Evolutionary conservation across 441 rosid species (phyloP).

Genomic region (Jatropha multifida): DNA sequence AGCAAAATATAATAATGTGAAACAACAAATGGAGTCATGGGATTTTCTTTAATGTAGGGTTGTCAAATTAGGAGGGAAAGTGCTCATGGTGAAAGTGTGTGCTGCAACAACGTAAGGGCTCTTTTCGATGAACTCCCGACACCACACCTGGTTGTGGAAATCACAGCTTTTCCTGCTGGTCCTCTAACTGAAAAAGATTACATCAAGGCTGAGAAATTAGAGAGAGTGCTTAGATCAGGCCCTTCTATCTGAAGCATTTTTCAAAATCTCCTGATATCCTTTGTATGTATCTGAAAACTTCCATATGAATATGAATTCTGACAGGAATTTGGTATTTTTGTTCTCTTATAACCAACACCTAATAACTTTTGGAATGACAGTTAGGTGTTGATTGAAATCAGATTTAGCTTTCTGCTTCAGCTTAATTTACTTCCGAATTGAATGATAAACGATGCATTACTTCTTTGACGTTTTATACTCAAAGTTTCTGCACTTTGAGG

Average conservation of each 20-base stretch:
- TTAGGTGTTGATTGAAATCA: not conserved
- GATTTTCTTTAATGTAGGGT: constrained; percentile 45
- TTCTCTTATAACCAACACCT: not conserved
- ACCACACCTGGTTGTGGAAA: constrained; percentile 80
- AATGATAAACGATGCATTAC: not conserved
- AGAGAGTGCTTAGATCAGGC: constrained; percentile 75
- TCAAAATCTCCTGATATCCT: not conserved
- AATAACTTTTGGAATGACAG: not conserved
- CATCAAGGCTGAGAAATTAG: constrained; percentile 88
- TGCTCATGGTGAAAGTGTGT: constrained; percentile 95
- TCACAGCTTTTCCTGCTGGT: constrained; percentile 88
- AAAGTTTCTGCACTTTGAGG: no score
- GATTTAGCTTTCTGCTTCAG: not conserved
- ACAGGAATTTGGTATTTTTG: not conserved
- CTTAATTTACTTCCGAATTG: not conserved
- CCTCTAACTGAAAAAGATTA: constrained; percentile 79
- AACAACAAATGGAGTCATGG: not conserved
- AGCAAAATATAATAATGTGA: not conserved
- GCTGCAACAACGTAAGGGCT: constrained; percentile 98
- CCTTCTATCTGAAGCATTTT: constrained; percentile 50
- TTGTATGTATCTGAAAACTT: constrained; percentile 16
- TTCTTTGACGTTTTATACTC: not conserved
- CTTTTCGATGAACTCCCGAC: constrained; percentile 94
- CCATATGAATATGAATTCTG: constrained; percentile 27
- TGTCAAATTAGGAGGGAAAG: constrained; percentile 95